Evolutionary conservation across 495 filamentous ascomycete genomes (phyloP).

Genomic region (Aspergillus nidulans): DNA sequence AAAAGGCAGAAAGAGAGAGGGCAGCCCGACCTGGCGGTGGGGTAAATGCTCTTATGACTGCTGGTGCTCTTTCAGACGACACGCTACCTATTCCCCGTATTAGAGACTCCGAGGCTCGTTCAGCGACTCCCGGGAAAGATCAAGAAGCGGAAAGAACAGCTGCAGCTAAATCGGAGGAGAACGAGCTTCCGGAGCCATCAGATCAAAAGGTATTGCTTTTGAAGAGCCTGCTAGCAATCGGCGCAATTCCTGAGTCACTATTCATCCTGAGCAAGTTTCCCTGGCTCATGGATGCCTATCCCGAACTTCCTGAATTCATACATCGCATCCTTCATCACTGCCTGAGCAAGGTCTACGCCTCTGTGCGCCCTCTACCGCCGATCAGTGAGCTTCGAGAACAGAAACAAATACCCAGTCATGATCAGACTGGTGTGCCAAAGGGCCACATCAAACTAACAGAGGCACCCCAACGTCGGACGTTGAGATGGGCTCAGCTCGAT

Average conservation of each 20-base stretch:
- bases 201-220: conserved; percentile 87
- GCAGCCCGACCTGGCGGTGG: conserved; percentile 58
- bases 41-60: conserved; percentile 83
- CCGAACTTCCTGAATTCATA: conserved; percentile 71
- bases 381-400: conserved; percentile 36
- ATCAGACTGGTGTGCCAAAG: conserved; percentile 61
- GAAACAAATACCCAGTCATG: conserved; percentile 50
- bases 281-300: conserved; percentile 80
- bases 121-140: conserved; percentile 46
- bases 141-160: conserved; percentile 46
- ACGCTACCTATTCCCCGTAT: conserved; percentile 50
- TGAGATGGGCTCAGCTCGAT: conserved; percentile 78
- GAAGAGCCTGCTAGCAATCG: conserved; percentile 81
- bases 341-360: conserved; percentile 63
- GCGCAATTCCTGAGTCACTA: conserved; percentile 86
- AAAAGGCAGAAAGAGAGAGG: conserved; percentile 74
- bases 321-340: conserved; percentile 80
- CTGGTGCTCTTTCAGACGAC: conserved; percentile 84
- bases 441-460: conserved; percentile 58
- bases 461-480: conserved; percentile 52
- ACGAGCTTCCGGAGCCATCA: conserved; percentile 69
- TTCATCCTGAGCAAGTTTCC: conserved; percentile 89
- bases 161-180: conserved; percentile 46
- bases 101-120: conserved; percentile 40
- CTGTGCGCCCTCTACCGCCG: conserved; percentile 43